Evolutionary conservation across 305 asterid genomes (phyloP).

Genomic region (Fraxinus angustifolia): DNA sequence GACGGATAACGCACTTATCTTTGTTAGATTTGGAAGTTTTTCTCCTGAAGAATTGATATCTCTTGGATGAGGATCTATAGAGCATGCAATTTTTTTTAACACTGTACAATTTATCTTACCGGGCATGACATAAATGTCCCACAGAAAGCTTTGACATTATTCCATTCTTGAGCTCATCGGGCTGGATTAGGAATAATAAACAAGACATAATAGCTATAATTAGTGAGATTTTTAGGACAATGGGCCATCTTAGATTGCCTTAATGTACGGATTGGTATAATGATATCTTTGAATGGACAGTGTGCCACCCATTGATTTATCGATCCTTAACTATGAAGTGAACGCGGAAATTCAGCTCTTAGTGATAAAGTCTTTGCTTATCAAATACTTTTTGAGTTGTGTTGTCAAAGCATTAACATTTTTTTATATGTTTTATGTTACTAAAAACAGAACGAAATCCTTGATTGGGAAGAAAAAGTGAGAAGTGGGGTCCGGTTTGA

Average conservation of each 20-base stretch:
- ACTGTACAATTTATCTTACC: not conserved
- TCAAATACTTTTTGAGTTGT: slow-evolving; percentile 23
- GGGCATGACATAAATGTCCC: slow-evolving; percentile 8
- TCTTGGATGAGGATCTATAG: not conserved
- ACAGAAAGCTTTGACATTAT: slow-evolving; percentile 7
- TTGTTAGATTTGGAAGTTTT: not conserved
- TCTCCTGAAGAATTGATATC: not conserved
- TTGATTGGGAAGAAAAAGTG: not conserved
- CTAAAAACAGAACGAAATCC: not conserved
- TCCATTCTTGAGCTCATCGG: slow-evolving; percentile 21
- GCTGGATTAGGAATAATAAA: slow-evolving; percentile 19
- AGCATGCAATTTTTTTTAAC: not conserved
- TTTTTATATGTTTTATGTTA: not conserved
- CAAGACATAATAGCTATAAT: slow-evolving; percentile 13
- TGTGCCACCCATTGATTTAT: not conserved
- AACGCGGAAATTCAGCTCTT: not conserved
- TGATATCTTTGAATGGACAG: not conserved
- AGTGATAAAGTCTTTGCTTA: not conserved
- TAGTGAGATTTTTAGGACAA: not conserved
- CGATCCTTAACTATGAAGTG: not conserved
- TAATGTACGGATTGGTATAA: slow-evolving; percentile 25
- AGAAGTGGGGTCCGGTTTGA: not conserved
- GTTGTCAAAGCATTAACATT: slow-evolving; percentile 26
- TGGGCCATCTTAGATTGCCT: slow-evolving; percentile 19
- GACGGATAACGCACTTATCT: not conserved